Percentiles rank a stretch among this genome's conserved stretches.
These are phyloP conservation scores for Fraxinus paxiana DNA, from an alignment of 305 asterid species.

Conservation along the genomic window DNA sequence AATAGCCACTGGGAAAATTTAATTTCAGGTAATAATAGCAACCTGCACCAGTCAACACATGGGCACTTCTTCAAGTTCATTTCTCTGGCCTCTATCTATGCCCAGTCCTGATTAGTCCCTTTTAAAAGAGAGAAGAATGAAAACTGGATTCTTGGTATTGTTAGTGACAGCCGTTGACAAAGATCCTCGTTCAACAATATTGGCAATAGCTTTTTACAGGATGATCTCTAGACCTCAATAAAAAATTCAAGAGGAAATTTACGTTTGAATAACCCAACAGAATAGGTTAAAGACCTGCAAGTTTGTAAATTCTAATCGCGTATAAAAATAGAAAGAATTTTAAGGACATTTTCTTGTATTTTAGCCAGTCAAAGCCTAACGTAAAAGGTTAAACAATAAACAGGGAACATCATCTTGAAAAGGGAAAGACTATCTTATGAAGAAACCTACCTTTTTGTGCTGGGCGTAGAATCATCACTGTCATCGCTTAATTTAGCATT, in stretches of 20 bases:
- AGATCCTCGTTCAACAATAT: neutral
- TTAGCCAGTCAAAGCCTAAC: neutral
- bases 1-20: neutral
- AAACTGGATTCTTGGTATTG: neutral
- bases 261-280: neutral
- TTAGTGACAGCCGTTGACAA: neutral
- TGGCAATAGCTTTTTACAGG: neutral
- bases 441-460: slow-evolving; percentile 38
- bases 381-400: neutral
- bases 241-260: neutral
- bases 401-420: neutral
- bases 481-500: slow-evolving; percentile 30
- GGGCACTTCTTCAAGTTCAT: slow-evolving; percentile 1
- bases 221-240: neutral
- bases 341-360: neutral
- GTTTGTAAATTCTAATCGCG: neutral
- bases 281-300: neutral
- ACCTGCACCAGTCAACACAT: neutral
- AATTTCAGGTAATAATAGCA: neutral
- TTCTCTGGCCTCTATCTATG: neutral
- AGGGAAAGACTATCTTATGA: neutral
- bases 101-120: neutral
- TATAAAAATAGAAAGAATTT: neutral
- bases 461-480: slow-evolving; percentile 21
- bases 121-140: neutral